A percentile compares a stretch with the other conserved stretches of the same genome.
These are phyloP conservation scores for Byssochlamys sp. DNA, from an alignment of 2,329 filamentous ascomycete genomes.

Conservation along the genomic window DNA sequence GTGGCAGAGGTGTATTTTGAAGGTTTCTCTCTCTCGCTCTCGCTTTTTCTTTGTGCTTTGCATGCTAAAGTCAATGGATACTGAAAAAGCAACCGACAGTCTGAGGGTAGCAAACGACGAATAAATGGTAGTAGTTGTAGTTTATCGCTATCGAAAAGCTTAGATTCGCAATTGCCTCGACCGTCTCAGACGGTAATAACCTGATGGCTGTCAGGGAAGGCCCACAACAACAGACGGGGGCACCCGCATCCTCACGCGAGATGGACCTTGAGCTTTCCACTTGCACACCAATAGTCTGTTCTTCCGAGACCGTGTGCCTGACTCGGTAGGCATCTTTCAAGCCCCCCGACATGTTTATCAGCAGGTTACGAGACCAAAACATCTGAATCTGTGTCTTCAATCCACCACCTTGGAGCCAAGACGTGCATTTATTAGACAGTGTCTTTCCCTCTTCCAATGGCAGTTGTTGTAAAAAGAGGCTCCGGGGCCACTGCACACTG, in stretches of 20 bases:
- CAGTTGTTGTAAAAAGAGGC: not conserved
- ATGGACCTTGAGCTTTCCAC: not conserved
- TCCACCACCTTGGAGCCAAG: not conserved
- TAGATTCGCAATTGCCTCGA: not conserved
- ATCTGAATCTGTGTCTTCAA: not conserved
- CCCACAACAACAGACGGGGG: not conserved
- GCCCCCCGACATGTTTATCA: not conserved
- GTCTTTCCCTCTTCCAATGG: too few relatives aligned
- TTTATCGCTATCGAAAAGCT: not conserved
- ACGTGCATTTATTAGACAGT: not conserved
- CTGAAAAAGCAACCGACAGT: not conserved
- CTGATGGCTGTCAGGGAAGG: not conserved
- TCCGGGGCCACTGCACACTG: not conserved
- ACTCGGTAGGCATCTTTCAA: not conserved
- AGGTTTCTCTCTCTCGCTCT: too few relatives aligned
- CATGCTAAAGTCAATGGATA: not conserved
- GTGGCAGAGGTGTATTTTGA: not conserved
- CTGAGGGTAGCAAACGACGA: not conserved
- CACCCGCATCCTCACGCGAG: not conserved
- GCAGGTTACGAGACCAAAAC: not conserved
- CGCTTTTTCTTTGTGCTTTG: not conserved
- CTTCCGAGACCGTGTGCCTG: not conserved
- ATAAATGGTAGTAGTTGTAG: not conserved
- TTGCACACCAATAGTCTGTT: not conserved
- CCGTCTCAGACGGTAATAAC: not conserved